Evolutionary conservation across 495 filamentous ascomycete genomes (phyloP), one percentile per base, ranked within the genome.

Genomic region (Lepraria neglecta): DNA sequence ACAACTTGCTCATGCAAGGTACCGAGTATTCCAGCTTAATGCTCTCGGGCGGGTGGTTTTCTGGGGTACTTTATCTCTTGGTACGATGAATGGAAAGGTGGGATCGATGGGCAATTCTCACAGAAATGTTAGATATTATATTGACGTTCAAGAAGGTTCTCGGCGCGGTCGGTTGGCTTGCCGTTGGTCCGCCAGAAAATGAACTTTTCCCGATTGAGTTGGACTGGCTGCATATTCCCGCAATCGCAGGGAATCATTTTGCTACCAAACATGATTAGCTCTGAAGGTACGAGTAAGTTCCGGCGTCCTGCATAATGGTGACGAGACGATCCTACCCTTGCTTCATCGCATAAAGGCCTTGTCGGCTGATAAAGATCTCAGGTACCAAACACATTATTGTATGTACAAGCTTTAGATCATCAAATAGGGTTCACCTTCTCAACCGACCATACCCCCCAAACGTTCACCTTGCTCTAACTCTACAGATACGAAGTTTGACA

Each of bases 91-190:
- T 11, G 30, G 17, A 54, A n/a, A 9, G 14, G 19, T 4, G 33
- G 9, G 35, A 38, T 17, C 35, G n/a, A 7, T 35, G 21, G 51
- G 51, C 31, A 31, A 31, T 21, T 6, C 27, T 53, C 14, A 9
- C 14, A 35, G 31, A 12, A n/a, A 54, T 53, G 35, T 35, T n/a
- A 35, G 51, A 54, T 54, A 30, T 35, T 33, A 54, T 21, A 38
- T 38, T 14, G 15, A 54, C 51, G 51, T 54, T n/a, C 7, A 54
- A 54, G 31, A 54, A 54, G 30, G 51, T 54, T 54, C 51, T 21
- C 51, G 30, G 51, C 51, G 51, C 51, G 28, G 51, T 11, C 51
- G 31, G 51, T n/a, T 21, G 51, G 51, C 31, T 54, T 54, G 51
- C 51, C 51, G 51, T 38, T 54, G 31, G 51, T 54, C 51, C 51